phyloP scores from a whole-genome alignment of 805 yeast genomes.

The Suhomyces canberraensis region DNA sequence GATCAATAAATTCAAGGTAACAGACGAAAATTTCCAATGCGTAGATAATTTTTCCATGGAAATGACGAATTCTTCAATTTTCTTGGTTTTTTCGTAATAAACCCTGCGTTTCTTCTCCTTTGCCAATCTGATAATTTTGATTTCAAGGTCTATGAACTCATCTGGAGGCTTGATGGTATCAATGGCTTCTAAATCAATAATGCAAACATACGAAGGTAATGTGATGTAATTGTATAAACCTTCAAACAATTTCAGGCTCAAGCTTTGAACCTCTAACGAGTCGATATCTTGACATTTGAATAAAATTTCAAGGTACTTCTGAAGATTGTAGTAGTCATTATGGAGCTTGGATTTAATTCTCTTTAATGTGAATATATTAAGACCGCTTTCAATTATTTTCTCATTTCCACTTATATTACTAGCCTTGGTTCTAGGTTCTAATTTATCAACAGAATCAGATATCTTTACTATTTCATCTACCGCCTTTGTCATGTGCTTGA shows the following conservation, averaged over 20 bases:
- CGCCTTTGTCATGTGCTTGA: conserved; percentile 49
- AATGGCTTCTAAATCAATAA: conserved; percentile 43
- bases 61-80: conserved; percentile 39
- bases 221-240: conserved; percentile 25
- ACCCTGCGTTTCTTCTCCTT: conserved; percentile 53
- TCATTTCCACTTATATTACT: conserved; percentile 11
- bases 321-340: conserved; percentile 53
- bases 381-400: conserved; percentile 60
- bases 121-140: conserved; percentile 57
- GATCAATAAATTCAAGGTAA: conserved; percentile 49
- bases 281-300: conserved; percentile 56
- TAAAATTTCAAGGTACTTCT: conserved; percentile 46
- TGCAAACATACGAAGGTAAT: conserved; percentile 42
- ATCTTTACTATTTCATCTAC: conserved; percentile 31
- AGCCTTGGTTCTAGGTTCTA: neutral
- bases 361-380: conserved; percentile 54
- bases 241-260: conserved; percentile 52
- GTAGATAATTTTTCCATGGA: conserved; percentile 23
- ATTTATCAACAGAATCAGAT: neutral
- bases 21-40: conserved; percentile 57
- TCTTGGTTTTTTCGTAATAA: conserved; percentile 38
- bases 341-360: conserved; percentile 57
- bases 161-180: conserved; percentile 62
- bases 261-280: conserved; percentile 48
- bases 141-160: conserved; percentile 51